phyloP scores from a whole-genome alignment of 352 stramenopile genomes.

The Pythium biforme region DNA sequence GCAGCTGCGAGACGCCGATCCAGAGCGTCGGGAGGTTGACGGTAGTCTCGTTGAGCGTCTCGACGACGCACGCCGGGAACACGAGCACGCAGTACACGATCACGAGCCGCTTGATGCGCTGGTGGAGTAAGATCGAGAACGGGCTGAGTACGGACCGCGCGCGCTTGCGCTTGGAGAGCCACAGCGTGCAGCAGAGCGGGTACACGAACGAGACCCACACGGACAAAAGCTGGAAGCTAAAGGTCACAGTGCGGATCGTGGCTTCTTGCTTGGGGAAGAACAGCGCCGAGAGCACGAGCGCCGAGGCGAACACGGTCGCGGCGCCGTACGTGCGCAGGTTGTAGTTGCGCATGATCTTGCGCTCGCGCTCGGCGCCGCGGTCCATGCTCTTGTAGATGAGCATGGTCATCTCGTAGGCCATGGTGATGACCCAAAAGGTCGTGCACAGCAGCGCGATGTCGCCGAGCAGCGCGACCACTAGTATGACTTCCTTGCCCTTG shows the following conservation, averaged over 20 bases:
- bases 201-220: constrained; percentile 62
- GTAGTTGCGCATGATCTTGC: constrained; percentile 52
- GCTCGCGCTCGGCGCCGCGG: constrained; percentile 46
- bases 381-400: constrained; percentile 72
- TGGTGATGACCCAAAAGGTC: constrained; percentile 61
- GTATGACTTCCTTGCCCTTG: constrained; percentile 34
- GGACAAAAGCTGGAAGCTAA: constrained; percentile 45
- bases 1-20: constrained; percentile 45
- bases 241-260: constrained; percentile 35
- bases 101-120: constrained; percentile 67
- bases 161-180: constrained; percentile 50
- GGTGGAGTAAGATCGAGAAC: constrained; percentile 44
- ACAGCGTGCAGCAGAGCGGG: constrained; percentile 46
- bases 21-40: constrained; percentile 38
- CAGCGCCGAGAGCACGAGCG: constrained; percentile 42
- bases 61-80: constrained; percentile 58
- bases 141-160: constrained; percentile 41
- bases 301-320: constrained; percentile 35
- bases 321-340: constrained; percentile 40
- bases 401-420: constrained; percentile 67
- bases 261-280: constrained; percentile 29
- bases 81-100: constrained; percentile 66
- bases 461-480: constrained; percentile 47
- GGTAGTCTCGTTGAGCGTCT: constrained; percentile 33
- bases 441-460: constrained; percentile 60